These are phyloP conservation scores for Heracleum sosnowskyi DNA, from an alignment of 129 eudicot species.

Conservation along the genomic window DNA sequence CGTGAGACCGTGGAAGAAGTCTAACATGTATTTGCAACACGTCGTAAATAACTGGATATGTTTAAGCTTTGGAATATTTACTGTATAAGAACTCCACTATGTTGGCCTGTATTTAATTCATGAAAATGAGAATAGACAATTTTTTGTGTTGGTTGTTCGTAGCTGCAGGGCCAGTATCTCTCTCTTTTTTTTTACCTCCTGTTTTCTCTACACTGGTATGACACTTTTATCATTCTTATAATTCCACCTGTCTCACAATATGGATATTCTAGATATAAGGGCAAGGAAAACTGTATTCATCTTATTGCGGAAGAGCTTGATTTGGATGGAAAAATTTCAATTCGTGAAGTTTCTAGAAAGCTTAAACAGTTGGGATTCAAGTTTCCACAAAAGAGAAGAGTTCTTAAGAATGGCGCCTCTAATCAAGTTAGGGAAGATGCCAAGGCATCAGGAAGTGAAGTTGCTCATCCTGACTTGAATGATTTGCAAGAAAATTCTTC, in stretches of 20 bases:
- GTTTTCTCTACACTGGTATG: not conserved
- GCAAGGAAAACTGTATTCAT: slow-evolving; percentile 40
- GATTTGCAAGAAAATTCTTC: slow-evolving; percentile 27
- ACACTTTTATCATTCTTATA: slow-evolving; percentile 8
- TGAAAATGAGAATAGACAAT: not conserved
- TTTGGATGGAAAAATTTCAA: slow-evolving; percentile 43
- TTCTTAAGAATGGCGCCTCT: slow-evolving; percentile 15
- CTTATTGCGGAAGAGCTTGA: slow-evolving; percentile 63
- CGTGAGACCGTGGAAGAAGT: not conserved
- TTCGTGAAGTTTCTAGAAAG: slow-evolving; percentile 46
- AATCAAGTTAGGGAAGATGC: slow-evolving; percentile 13
- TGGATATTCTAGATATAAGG: slow-evolving; percentile 52
- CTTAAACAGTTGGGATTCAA: slow-evolving; percentile 63
- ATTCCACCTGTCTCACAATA: slow-evolving; percentile 9
- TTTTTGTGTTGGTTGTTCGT: not conserved
- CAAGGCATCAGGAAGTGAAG: slow-evolving; percentile 5
- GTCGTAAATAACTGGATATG: not conserved
- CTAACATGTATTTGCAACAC: not conserved
- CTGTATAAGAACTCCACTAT: not conserved
- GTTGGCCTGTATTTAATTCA: not conserved
- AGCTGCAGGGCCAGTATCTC: not conserved
- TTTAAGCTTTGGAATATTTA: not conserved
- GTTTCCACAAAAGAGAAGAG: slow-evolving; percentile 42
- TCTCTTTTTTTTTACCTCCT: not conserved
- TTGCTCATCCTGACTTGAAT: not conserved